Conservation (phyloP, 371 early-diverging fungal genomes). For the Mucor piriformis region DNA sequence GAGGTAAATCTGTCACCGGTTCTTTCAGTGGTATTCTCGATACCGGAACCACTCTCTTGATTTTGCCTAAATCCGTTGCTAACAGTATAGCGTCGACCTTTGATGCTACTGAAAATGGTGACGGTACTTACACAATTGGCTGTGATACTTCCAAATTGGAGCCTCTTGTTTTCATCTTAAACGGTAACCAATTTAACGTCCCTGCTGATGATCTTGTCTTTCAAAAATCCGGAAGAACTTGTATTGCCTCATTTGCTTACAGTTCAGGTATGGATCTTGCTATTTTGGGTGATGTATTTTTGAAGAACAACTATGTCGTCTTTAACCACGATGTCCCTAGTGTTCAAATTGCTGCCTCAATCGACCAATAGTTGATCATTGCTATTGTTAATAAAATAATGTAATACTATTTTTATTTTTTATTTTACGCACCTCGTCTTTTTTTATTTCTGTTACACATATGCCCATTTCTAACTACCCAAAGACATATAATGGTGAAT, state of each 20-base stretch:
- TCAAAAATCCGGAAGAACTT: conserved; percentile 8
- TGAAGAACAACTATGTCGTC: conserved; percentile 55
- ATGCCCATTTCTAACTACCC: too few species aligned
- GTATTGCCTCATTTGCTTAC: conserved; percentile 28
- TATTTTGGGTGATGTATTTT: conserved; percentile 51
- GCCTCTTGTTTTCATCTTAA: conserved; percentile 22
- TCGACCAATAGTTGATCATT: background rate
- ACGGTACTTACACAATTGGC: conserved; percentile 27
- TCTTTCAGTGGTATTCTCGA: conserved; percentile 53
- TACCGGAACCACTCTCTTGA: conserved; percentile 64
- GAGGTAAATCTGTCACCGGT: conserved; percentile 1
- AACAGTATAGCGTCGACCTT: conserved; percentile 20
- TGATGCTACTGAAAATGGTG: conserved; percentile 24
- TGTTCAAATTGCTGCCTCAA: conserved; percentile 27
- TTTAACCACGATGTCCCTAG: conserved; percentile 35
- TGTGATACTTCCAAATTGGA: conserved; percentile 19
- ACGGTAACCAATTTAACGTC: conserved; percentile 18
- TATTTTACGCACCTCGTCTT: too few species aligned
- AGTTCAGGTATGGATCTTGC: conserved; percentile 23
- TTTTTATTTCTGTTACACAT: too few species aligned
- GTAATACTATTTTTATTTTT: too few species aligned
- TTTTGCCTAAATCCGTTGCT: conserved; percentile 48
- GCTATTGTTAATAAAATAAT: too few species aligned
- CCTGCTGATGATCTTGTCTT: conserved; percentile 23
- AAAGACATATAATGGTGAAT: too few species aligned